Conservation (phyloP, 1,284 basidiomycete species). For the Sphagnurus paluster region DNA sequence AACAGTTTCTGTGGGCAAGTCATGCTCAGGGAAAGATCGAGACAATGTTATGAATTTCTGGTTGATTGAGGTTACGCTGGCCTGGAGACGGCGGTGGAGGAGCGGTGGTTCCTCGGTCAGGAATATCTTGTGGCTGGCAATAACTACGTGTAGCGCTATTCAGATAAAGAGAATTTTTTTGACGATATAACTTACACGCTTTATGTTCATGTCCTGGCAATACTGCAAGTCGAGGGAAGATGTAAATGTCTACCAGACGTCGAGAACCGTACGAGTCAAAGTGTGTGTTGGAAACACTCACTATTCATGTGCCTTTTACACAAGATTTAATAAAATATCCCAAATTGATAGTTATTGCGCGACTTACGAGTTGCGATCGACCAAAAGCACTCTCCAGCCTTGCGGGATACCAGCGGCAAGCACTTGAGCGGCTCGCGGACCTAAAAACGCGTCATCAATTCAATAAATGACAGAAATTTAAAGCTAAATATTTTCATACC, state of each 20-base stretch:
- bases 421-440: conserved; percentile 54
- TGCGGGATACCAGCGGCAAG: conserved; percentile 57
- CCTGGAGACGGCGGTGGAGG: conserved; percentile 27
- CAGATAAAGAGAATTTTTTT: not conserved
- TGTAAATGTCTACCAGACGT: conserved; percentile 52
- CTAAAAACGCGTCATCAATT: conserved; percentile 22
- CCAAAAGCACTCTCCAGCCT: conserved; percentile 66
- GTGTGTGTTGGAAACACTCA: conserved; percentile 23
- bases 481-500: conserved; percentile 31
- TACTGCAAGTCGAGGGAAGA: conserved; percentile 63
- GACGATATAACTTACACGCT: conserved; percentile 47
- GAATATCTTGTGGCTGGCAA: conserved; percentile 57
- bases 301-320: conserved; percentile 42
- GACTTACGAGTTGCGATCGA: conserved; percentile 67
- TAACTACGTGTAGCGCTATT: conserved; percentile 38
- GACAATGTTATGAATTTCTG: conserved; percentile 47
- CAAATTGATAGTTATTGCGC: not conserved
- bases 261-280: not conserved
- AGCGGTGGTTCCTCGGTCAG: conserved; percentile 22
- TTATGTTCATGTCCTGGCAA: conserved; percentile 73
- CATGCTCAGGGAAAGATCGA: conserved; percentile 46
- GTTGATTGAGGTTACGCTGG: conserved; percentile 45
- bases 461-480: not conserved
- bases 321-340: not conserved
- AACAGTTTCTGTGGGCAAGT: conserved; percentile 30